A percentile compares a stretch with the other conserved stretches of the same genome.
Evolutionary conservation across 2,329 filamentous ascomycete genomes (phyloP).

Genomic region (Pyrenophora seminiperda): DNA sequence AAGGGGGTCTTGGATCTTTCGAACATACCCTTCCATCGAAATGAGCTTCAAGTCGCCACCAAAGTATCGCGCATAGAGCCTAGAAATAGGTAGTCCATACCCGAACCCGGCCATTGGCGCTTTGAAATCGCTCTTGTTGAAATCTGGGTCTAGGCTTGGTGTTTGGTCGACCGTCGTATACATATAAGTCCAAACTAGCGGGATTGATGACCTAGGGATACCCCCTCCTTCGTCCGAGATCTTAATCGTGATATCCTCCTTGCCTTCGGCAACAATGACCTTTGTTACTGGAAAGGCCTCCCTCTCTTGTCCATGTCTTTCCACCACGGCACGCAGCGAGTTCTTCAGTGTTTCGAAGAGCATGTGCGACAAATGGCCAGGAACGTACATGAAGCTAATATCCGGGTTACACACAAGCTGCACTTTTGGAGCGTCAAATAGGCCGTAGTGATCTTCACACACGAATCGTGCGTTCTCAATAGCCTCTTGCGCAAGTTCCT

Average conservation of each 20-base stretch:
- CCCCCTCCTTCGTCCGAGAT: slow-evolving; percentile 96
- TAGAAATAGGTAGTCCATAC: slow-evolving; percentile 93
- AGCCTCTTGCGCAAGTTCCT: slow-evolving; percentile 91
- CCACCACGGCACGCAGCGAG: slow-evolving; percentile 93
- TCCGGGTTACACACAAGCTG: slow-evolving; percentile 94
- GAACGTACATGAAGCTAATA: slow-evolving; percentile 99
- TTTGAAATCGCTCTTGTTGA: slow-evolving; percentile 99
- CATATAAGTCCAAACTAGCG: slow-evolving; percentile 99
- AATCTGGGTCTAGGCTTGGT: slow-evolving; percentile 92
- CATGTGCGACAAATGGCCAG: slow-evolving; percentile 98
- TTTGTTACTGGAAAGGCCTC: slow-evolving; percentile 96
- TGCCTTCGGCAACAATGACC: slow-evolving; percentile 95
- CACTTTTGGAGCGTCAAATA: slow-evolving; percentile 95
- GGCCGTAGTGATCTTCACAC: slow-evolving; percentile 96
- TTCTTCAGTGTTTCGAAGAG: slow-evolving; percentile 99
- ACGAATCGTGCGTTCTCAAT: slow-evolving; percentile 99
- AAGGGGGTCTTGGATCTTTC: background rate
- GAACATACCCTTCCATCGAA: slow-evolving; percentile 93
- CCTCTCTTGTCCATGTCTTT: slow-evolving; percentile 92
- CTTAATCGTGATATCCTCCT: slow-evolving; percentile 99
- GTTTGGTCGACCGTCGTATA: slow-evolving; percentile 98
- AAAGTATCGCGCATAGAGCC: slow-evolving; percentile 95
- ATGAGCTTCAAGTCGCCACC: slow-evolving; percentile 96
- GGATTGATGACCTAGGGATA: slow-evolving; percentile 89
- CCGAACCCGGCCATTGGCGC: slow-evolving; percentile 99